A percentile compares a stretch with the other conserved stretches of the same genome.
phyloP scores from a whole-genome alignment of 345 rosid species.

The Boechera stricta region DNA sequence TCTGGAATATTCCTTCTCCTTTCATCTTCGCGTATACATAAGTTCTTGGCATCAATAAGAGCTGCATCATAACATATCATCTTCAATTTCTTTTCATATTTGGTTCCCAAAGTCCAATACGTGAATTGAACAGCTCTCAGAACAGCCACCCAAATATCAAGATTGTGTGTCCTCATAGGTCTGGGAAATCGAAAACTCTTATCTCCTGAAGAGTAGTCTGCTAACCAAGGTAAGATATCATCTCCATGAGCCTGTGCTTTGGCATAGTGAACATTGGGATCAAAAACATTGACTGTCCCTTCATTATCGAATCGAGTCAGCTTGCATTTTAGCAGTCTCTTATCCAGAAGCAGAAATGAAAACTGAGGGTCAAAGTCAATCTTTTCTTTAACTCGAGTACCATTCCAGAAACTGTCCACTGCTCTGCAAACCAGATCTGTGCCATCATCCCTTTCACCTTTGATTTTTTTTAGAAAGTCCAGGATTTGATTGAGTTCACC shows the following conservation, averaged over 20 bases:
- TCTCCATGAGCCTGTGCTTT: constrained; percentile 18
- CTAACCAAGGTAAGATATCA: constrained; percentile 18
- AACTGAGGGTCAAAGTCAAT: constrained; percentile 15
- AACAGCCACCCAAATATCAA: constrained; percentile 33
- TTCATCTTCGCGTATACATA: constrained; percentile 12
- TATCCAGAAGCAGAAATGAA: constrained; percentile 26
- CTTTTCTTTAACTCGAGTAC: constrained; percentile 23
- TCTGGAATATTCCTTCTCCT: neutral
- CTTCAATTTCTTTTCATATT: constrained; percentile 8
- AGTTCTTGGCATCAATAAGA: neutral
- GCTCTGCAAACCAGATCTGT: constrained; percentile 12
- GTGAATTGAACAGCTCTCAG: constrained; percentile 23
- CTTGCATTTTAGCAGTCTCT: constrained; percentile 17
- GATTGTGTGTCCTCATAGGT: constrained; percentile 9
- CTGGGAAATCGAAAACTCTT: neutral
- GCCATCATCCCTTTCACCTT: constrained; percentile 22
- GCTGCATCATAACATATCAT: neutral
- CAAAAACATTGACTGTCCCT: neutral
- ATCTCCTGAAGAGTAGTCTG: neutral
- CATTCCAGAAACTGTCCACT: neutral
- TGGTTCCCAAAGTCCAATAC: constrained; percentile 4
- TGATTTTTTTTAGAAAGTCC: neutral
- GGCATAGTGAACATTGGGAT: neutral
- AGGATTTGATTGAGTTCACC: constrained; percentile 8
- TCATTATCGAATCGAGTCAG: constrained; percentile 21